Evolutionary conservation across 495 filamentous ascomycete genomes (phyloP).

Genomic region (Pyrenopolyporus hunteri): DNA sequence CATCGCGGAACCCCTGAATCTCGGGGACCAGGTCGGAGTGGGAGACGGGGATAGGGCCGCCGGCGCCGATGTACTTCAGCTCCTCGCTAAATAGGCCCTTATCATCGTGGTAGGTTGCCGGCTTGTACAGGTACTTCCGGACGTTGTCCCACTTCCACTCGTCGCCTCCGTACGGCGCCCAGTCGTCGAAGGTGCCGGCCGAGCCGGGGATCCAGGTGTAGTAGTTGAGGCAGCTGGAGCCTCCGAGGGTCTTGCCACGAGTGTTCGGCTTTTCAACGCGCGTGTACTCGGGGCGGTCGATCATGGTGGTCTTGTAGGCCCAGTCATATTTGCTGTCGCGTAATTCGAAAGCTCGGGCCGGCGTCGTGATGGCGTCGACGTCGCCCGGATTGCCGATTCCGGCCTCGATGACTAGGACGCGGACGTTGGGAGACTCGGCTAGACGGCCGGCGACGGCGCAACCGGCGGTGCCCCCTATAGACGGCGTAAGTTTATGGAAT

Average conservation of each 20-base stretch:
- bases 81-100: constrained; percentile 47
- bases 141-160: constrained; percentile 53
- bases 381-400: constrained; percentile 61
- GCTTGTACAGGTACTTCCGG: constrained; percentile 60
- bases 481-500: neutral
- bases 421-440: constrained; percentile 58
- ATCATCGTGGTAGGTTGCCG: constrained; percentile 63
- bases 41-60: constrained; percentile 60
- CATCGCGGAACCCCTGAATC: constrained; percentile 60
- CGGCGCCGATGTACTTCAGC: constrained; percentile 55
- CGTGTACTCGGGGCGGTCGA: constrained; percentile 65
- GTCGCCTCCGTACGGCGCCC: constrained; percentile 52
- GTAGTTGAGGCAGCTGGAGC: constrained; percentile 65
- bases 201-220: constrained; percentile 66
- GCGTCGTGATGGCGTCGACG: constrained; percentile 63
- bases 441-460: constrained; percentile 64
- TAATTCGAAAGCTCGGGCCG: constrained; percentile 58
- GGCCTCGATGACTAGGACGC: constrained; percentile 63
- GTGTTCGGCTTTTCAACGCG: constrained; percentile 69
- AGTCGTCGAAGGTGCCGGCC: constrained; percentile 68
- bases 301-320: constrained; percentile 68
- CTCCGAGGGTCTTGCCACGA: constrained; percentile 65
- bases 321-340: constrained; percentile 66
- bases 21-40: constrained; percentile 63
- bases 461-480: constrained; percentile 63